phyloP scores from a whole-genome alignment of 2,329 filamentous ascomycete genomes.

The Scytalidium lignicola region DNA sequence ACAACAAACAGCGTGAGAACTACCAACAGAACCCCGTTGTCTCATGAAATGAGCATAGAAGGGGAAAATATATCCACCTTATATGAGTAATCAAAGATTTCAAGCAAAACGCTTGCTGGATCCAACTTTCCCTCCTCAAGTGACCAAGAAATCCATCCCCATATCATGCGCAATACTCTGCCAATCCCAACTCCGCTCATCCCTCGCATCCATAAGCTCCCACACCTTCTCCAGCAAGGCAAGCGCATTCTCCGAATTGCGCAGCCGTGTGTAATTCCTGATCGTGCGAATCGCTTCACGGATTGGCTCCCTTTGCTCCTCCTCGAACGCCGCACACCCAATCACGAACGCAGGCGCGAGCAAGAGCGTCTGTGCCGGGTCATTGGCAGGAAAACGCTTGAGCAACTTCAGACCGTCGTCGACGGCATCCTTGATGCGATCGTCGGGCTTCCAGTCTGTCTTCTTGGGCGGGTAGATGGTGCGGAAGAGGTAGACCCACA shows the following conservation, averaged over 20 bases:
- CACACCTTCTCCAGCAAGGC: constrained; percentile 55
- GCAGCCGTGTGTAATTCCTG: constrained; percentile 54
- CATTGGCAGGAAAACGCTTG: constrained; percentile 49
- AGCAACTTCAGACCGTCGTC: constrained; percentile 52
- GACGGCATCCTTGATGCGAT: constrained; percentile 48
- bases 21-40: too few relatives aligned
- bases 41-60: too few relatives aligned
- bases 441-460: constrained; percentile 33
- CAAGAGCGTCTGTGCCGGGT: constrained; percentile 54
- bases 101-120: too few relatives aligned
- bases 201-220: constrained; percentile 51
- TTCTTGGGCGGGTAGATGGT: constrained; percentile 52
- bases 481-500: constrained; percentile 59
- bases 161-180: constrained; percentile 49
- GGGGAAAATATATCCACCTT: too few relatives aligned
- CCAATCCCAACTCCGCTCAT: constrained; percentile 61
- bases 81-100: too few relatives aligned
- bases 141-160: constrained; percentile 48
- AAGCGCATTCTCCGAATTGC: constrained; percentile 49
- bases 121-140: too few relatives aligned
- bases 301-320: constrained; percentile 47
- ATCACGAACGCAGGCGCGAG: constrained; percentile 57
- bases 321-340: constrained; percentile 54
- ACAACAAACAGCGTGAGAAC: too few relatives aligned
- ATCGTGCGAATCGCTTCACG: constrained; percentile 44